Evolutionary conservation across 2,329 filamentous ascomycete species (phyloP).

Genomic region (Calonectria pauciramosa): DNA sequence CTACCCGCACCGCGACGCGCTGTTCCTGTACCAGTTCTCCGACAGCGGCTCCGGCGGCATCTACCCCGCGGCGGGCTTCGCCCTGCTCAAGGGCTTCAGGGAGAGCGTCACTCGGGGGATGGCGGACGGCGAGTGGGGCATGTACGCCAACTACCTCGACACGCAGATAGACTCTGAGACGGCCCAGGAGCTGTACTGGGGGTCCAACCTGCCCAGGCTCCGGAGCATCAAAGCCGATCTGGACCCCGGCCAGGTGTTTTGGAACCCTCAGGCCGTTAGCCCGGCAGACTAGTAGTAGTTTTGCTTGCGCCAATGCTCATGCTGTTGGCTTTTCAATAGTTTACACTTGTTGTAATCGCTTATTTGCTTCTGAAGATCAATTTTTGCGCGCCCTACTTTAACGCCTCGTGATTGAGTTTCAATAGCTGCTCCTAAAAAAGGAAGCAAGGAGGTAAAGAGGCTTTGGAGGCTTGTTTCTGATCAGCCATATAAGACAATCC

Average conservation of each 20-base stretch:
- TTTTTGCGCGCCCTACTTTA: neutral
- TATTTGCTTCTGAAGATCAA: neutral
- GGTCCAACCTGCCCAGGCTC: conserved; percentile 49
- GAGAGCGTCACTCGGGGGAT: conserved; percentile 48
- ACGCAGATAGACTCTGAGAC: conserved; percentile 49
- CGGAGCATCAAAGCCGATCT: conserved; percentile 51
- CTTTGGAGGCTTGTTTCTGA: neutral
- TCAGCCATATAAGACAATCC: neutral
- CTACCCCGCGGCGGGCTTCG: conserved; percentile 52
- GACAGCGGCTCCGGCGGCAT: conserved; percentile 51
- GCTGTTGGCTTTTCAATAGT: neutral
- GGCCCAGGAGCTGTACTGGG: conserved; percentile 55
- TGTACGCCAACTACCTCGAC: conserved; percentile 60
- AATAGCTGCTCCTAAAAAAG: neutral
- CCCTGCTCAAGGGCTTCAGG: conserved; percentile 51
- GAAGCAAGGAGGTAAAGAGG: neutral
- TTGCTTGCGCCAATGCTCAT: no score
- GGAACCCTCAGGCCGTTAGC: conserved; percentile 53
- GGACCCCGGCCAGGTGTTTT: conserved; percentile 56
- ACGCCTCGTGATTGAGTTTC: neutral
- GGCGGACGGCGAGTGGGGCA: conserved; percentile 50
- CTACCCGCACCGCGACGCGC: conserved; percentile 58
- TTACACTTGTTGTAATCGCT: neutral
- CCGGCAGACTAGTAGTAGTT: conserved; percentile 22
- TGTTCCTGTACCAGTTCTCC: conserved; percentile 65